These are phyloP conservation scores for Monilinia polystroma DNA, from an alignment of 2,329 filamentous ascomycete species.

Conservation along the genomic window DNA sequence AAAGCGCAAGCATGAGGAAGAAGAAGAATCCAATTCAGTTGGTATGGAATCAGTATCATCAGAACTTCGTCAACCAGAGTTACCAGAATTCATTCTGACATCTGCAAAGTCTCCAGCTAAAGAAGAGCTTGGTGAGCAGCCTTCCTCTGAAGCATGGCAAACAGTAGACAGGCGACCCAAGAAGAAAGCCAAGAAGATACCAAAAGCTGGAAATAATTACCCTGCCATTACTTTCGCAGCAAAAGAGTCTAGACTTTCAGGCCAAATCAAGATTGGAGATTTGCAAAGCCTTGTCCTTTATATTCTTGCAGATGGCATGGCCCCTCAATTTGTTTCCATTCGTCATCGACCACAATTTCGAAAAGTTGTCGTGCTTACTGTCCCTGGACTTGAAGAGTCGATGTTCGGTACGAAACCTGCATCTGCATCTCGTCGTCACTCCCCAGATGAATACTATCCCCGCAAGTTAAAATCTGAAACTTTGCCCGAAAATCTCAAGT, in stretches of 20 bases:
- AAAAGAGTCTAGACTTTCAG: slow-evolving; percentile 54
- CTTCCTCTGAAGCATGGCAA: slow-evolving; percentile 49
- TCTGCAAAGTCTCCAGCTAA: slow-evolving; percentile 30
- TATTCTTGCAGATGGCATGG: slow-evolving; percentile 63
- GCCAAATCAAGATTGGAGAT: slow-evolving; percentile 61
- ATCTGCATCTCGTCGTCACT: slow-evolving; percentile 39
- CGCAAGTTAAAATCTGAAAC: slow-evolving; percentile 51
- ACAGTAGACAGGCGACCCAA: slow-evolving; percentile 50
- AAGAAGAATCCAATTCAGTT: slow-evolving; percentile 22
- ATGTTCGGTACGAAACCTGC: slow-evolving; percentile 68
- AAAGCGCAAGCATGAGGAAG: slow-evolving; percentile 38
- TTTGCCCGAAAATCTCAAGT: slow-evolving; percentile 56
- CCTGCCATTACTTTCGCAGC: slow-evolving; percentile 58
- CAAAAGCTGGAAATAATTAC: slow-evolving; percentile 57
- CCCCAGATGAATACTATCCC: slow-evolving; percentile 61
- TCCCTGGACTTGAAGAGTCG: slow-evolving; percentile 83
- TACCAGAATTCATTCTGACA: slow-evolving; percentile 41
- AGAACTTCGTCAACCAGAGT: slow-evolving; percentile 35
- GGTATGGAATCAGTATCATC: slow-evolving; percentile 32
- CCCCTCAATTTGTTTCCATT: slow-evolving; percentile 65
- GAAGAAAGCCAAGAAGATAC: slow-evolving; percentile 63
- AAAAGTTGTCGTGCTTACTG: slow-evolving; percentile 87
- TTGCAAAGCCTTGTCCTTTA: slow-evolving; percentile 65
- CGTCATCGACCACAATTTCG: slow-evolving; percentile 62
- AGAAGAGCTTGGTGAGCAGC: slow-evolving; percentile 24